phyloP scores from a whole-genome alignment of 2,329 filamentous ascomycete species.

The Diaporthe citri region DNA sequence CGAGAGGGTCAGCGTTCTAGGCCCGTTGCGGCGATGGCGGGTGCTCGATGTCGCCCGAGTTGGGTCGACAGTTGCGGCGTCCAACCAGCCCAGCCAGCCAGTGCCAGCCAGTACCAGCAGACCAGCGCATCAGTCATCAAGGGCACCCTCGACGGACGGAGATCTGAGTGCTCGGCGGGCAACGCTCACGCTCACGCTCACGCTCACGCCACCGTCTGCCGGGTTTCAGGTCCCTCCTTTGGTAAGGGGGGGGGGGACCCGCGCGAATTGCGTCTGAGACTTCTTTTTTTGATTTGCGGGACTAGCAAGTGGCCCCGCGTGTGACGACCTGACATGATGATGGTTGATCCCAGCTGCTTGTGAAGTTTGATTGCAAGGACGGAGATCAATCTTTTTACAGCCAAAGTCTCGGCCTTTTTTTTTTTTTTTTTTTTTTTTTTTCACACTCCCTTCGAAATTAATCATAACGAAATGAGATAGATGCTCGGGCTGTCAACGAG shows the following conservation, averaged over 20 bases:
- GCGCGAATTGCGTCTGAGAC: constrained; percentile 27
- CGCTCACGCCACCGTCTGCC: constrained; percentile 25
- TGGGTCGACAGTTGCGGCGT: constrained; percentile 9
- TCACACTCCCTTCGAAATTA: constrained; percentile 3
- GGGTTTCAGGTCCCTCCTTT: constrained; percentile 23
- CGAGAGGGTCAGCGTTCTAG: constrained; percentile 19
- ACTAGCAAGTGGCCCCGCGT: constrained; percentile 25
- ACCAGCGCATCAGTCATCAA: constrained; percentile 1
- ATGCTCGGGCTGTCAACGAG: not conserved
- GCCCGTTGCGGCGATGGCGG: constrained; percentile 15
- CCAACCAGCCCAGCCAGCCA: no score
- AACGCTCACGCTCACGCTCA: constrained; percentile 3
- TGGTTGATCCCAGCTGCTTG: constrained; percentile 21
- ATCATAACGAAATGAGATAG: constrained; percentile 13
- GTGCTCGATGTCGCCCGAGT: not conserved
- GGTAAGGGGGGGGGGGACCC: not conserved
- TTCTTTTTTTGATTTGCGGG: constrained; percentile 30
- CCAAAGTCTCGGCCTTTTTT: not conserved
- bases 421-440: not conserved
- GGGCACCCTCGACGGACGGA: not conserved
- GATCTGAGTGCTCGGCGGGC: constrained; percentile 21
- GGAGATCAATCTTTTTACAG: constrained; percentile 27
- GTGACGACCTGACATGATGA: constrained; percentile 6
- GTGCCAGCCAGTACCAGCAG: not conserved
- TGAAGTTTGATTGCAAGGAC: constrained; percentile 28